phyloP scores from a whole-genome alignment of 208 protist species.

The Acanthamoeba healyi region DNA sequence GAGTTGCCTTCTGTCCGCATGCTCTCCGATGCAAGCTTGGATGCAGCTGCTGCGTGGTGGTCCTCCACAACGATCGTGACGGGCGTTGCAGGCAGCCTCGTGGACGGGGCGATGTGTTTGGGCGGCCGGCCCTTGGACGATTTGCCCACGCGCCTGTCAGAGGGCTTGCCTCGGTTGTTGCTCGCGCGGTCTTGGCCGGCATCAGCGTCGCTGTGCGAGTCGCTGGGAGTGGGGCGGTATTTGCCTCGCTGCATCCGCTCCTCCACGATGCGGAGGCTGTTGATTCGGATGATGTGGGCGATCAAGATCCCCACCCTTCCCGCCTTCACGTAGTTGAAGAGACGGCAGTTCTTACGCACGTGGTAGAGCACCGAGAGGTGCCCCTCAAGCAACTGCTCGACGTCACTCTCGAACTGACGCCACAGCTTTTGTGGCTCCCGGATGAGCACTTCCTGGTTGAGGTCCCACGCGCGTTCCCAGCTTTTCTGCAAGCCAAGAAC shows the following conservation, averaged over 20 bases:
- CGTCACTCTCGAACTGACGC: constrained; percentile 7
- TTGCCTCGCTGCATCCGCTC: constrained; percentile 39
- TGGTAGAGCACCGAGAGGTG: constrained; percentile 44
- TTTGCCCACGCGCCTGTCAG: no score
- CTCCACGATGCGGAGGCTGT: constrained; percentile 53
- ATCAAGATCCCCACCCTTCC: background rate
- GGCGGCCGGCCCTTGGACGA: no score
- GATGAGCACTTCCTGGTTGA: constrained; percentile 50
- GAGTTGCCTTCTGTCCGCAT: background rate
- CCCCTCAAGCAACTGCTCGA: background rate
- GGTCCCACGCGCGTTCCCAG: constrained; percentile 52
- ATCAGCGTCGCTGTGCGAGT: no score
- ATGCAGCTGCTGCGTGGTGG: no score
- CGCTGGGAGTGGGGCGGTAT: background rate
- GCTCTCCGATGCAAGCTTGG: background rate
- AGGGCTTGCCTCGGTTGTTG: no score
- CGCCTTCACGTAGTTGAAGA: constrained; percentile 65
- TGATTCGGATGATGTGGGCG: constrained; percentile 25
- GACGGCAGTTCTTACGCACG: constrained; percentile 41
- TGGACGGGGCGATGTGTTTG: no score
- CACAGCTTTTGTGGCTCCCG: background rate
- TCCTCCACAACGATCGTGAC: no score
- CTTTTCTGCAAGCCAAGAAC: background rate
- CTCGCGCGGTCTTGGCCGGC: no score
- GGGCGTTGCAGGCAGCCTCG: no score